These are phyloP conservation scores for Entrophospora sp. DNA, from an alignment of 192 early-diverging fungal genomes.

Conservation along the genomic window DNA sequence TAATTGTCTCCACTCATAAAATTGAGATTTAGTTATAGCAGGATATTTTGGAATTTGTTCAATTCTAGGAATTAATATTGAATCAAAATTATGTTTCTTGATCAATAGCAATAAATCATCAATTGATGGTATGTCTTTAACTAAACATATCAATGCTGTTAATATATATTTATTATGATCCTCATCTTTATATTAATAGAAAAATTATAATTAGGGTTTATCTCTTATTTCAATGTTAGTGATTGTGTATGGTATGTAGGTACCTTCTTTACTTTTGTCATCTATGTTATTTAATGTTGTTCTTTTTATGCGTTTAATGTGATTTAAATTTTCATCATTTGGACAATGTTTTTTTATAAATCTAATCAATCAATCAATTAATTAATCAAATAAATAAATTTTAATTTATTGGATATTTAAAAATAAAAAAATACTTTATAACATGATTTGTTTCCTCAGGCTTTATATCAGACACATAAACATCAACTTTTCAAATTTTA, in stretches of 20 bases:
- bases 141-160: conserved; percentile 31
- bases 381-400: background rate
- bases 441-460: conserved; percentile 8
- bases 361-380: conserved; percentile 20
- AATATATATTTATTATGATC: conserved; percentile 18
- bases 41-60: conserved; percentile 51
- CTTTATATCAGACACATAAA: conserved; percentile 13
- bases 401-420: background rate
- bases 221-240: background rate
- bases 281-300: conserved; percentile 12
- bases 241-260: too few species aligned
- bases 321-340: conserved; percentile 28
- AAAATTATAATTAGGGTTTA: background rate
- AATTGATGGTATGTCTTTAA: conserved; percentile 15
- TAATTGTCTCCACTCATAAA: conserved; percentile 62
- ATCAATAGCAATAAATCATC: conserved; percentile 23
- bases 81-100: conserved; percentile 19
- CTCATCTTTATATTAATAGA: background rate
- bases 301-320: conserved; percentile 38
- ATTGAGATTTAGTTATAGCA: conserved; percentile 60
- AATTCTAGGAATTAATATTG: conserved; percentile 22
- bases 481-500: conserved; percentile 9
- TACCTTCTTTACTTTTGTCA: background rate
- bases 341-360: conserved; percentile 39
- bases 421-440: conserved; percentile 16